Evolutionary conservation across 2,329 filamentous ascomycete genomes (phyloP), one percentile per base, ranked within the genome.

Genomic region (Aureobasidium pullulans): DNA sequence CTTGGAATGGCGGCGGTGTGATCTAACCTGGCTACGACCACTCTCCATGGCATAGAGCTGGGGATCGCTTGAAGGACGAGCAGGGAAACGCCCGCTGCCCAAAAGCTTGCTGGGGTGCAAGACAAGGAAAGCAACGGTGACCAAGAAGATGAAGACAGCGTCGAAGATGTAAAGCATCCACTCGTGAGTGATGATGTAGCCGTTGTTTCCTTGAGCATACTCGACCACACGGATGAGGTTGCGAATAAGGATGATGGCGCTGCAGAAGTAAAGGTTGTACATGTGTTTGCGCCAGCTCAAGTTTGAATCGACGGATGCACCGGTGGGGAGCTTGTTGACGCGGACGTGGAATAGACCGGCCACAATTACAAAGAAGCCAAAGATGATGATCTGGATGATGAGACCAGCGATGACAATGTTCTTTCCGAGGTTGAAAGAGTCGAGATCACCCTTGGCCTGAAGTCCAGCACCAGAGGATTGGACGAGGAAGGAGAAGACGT

Each of bases 171-270:
- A 63, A 46, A 79, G 60, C 28, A 70, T 78, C 56, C 71, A 70
- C 68, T 81, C 79, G 40, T 75, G 71, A 13, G 66, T 62, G 39
- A 79, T 66, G 9, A 82, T 63, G 50, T 71, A 75, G 1, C 79
- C 79, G 23, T 70, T 64, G 29, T 73, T 70, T 1, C 79, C 79
- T 63, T 75, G 66, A 0, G 69, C 62, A 60, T 78, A 83, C 68
- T 82, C 80, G 6, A 75, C 66, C 9, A 81, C 70, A 34, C 80
- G 73, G 57, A 80, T 80, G 1, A 81, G 60, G 6, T 70, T 76
- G 37, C 81, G 73, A 6, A 81, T 57, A 61, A 82, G 67, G 64
- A 83, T 81, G 16, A 81, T 66, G 0, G 66, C 61, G 60, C 72
- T 76, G 32, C 72, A 70, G 1, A 64, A 48, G 63, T 81, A 81